Base-by-base conservation (phyloP, 2,329 filamentous ascomycete species). In the Colletotrichum orbiculare region DNA sequence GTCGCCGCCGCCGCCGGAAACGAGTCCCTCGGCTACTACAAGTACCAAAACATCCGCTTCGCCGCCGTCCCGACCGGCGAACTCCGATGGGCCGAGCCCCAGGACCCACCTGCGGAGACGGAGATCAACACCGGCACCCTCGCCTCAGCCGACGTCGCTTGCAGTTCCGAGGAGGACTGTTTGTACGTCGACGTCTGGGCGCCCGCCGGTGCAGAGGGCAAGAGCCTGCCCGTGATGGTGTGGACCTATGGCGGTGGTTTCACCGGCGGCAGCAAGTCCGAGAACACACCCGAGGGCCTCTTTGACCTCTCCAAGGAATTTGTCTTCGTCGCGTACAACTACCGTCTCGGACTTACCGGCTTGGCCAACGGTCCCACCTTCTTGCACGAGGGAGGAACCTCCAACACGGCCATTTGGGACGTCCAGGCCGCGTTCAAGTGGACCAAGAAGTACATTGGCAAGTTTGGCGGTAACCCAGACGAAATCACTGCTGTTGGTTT, bases 401-500 rank as follows among this genome's bases (percentile, higher is more conserved):
- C 17, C 17, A 17, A 17, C 17, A 17, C 17, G 61, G 85, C 57
- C 6, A 60, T 60, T 17, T 60, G 57, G 57, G 57, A 60, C 13
- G 57, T 54, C 11, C 35, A 52, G 81, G 0, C 72, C 12, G 82
- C 79, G 0, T 73, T 87, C 5, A 70, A 81, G 69, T 87, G 85
- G 83, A 81, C 86, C 5, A 78, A 84, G 59, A 75, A 76, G 10
- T 73, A 86, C 66, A 84, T 87, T 49, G 65, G 74, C 34, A 69
- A 75, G 9, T 86, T 87, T 63, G 84, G 85, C 5, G 84, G 84
- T 12, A 79, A 87, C 60, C 77, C 78, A 0, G 67, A 69, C 4
- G 78, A 82, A 10, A 81, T 87, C 2, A 85, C 83, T 0, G 80
- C 85, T 34, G 78, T 79, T 70, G 85, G 85, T 0, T 80, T 85